Evolutionary conservation across 2,329 filamentous ascomycete species (phyloP), one percentile per base, ranked within the genome.

Genomic region (Didymella segeticola): DNA sequence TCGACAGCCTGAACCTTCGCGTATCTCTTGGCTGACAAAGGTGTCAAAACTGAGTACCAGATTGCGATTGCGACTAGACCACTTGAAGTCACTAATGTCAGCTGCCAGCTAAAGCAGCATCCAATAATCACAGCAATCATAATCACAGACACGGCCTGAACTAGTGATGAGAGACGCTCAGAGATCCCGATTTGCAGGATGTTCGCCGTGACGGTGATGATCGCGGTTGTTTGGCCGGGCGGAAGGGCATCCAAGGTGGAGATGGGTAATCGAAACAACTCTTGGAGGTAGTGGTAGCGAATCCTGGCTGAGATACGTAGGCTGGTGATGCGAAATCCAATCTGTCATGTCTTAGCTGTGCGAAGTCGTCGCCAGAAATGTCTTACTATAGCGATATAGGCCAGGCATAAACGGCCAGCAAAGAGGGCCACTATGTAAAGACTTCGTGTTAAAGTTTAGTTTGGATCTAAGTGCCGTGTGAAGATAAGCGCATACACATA

Each of bases 391-490:
- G 83, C 82, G 15, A 83, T 62, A 56, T 86, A 86, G 0, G 78
- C 79, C n/a, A 85, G 68, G 4, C 75, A 60, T 31, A 86, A 82
- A 48, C 83, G 83, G 12, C 71, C 83, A 17, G 83, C 72, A 56
- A 86, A 86, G 1, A 87, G 74, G 62, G 85, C 86, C 12, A 86
- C 72, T 55, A 86, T 84, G 57, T 79, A 83, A 12, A 59, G 22
- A 5, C 61, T 64, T n/a, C 9, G 7, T 1, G 17, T 1, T 0
- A 5, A 17, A 22, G 39, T 2, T 58, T 23, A 27, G 27, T 14
- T 4, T 14, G 2, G 22, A 17, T 39, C 6, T 7, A 22, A 34
- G 17, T 14, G 4, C 1, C 3, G 1, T 3, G 11, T 15, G 5
- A 5, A 5, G 6, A 9, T 12, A 2, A 27, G 5, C 2, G 42